Conservation (phyloP, 441 rosid genomes). For the Jatropha podagrica region DNA sequence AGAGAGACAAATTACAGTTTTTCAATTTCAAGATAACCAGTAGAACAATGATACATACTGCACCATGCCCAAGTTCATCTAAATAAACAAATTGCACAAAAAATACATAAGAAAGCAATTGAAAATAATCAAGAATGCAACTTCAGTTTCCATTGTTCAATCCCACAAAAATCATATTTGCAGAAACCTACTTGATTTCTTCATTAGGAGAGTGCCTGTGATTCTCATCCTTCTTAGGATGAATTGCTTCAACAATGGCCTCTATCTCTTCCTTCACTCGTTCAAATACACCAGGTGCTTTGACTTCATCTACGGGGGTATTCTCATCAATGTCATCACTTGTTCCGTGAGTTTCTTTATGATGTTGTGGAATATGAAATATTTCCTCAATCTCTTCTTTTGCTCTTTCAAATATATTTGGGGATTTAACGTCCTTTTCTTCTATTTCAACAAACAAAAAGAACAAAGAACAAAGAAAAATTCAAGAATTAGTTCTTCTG, state of each 20-base stretch:
- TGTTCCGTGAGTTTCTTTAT: conserved; percentile 53
- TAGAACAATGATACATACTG: neutral
- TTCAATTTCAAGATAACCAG: conserved; percentile 5
- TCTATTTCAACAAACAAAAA: neutral
- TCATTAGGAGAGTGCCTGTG: conserved; percentile 15
- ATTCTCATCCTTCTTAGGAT: conserved; percentile 38
- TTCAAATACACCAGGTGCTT: conserved; percentile 51
- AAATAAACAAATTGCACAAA: neutral
- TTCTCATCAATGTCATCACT: conserved; percentile 55
- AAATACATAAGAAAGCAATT: neutral
- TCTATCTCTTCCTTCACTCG: conserved; percentile 58
- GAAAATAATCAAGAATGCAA: conserved; percentile 12
- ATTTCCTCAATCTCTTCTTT: conserved; percentile 37
- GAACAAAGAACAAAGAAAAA: neutral
- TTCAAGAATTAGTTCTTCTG: neutral
- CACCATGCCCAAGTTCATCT: neutral
- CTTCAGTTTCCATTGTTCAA: neutral
- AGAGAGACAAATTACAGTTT: neutral
- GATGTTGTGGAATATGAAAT: conserved; percentile 32
- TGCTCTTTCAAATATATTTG: conserved; percentile 39
- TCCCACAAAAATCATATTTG: neutral
- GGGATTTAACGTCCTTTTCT: conserved; percentile 36
- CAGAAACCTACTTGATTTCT: conserved; percentile 8
- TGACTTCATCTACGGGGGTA: conserved; percentile 46
- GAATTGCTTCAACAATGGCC: conserved; percentile 46